Evolutionary conservation across 257 asterid genomes (phyloP).

Genomic region (Cordia subcordata): DNA sequence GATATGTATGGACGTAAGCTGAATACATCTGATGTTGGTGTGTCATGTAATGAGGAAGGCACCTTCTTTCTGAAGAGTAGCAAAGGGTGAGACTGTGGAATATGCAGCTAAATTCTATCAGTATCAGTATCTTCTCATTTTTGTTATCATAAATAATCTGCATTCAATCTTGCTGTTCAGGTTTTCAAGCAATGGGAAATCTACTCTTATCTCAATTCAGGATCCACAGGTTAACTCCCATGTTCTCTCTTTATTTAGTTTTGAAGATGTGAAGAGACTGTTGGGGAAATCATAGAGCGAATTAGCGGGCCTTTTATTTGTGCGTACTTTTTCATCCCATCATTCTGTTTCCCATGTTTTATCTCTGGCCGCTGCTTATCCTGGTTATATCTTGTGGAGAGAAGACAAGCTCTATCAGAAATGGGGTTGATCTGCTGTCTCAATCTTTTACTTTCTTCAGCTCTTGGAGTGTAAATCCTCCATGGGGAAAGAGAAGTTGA

Average conservation of each 20-base stretch:
- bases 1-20: slow-evolving; percentile 88
- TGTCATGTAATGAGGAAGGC: slow-evolving; percentile 71
- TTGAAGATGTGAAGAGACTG: no score
- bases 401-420: neutral
- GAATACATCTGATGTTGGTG: slow-evolving; percentile 81
- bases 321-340: no score
- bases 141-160: slow-evolving; percentile 5
- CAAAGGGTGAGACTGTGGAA: slow-evolving; percentile 54
- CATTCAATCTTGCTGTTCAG: slow-evolving; percentile 30
- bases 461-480: no score
- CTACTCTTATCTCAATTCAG: slow-evolving; percentile 66
- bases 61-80: slow-evolving; percentile 62
- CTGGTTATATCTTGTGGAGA: neutral
- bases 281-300: no score
- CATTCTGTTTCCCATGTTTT: no score
- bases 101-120: slow-evolving; percentile 1
- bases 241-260: neutral
- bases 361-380: no score
- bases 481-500: no score
- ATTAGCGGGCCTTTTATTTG: no score
- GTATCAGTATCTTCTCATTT: slow-evolving; percentile 3
- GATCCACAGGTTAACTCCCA: slow-evolving; percentile 79
- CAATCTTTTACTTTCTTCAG: no score
- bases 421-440: no score
- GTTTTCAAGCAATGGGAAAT: slow-evolving; percentile 55